Conservation (phyloP, 1,284 basidiomycete genomes). For the Tremellales sp. region DNA sequence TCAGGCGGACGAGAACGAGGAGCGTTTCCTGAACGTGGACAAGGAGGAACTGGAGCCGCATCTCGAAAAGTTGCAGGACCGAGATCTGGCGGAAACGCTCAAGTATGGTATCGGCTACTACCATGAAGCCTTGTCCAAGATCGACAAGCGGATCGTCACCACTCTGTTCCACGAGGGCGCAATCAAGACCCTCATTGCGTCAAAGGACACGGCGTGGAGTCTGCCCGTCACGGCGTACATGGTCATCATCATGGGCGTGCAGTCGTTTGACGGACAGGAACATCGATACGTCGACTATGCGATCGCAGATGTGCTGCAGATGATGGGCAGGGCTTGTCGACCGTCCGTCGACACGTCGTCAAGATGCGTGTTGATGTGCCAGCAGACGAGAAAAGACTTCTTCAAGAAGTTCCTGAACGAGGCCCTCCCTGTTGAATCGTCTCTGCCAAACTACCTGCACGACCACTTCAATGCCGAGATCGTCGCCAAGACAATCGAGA, state of each 20-base stretch:
- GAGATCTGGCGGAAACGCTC: constrained; percentile 72
- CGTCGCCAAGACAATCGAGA: constrained; percentile 96
- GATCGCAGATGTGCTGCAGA: constrained; percentile 94
- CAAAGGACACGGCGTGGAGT: constrained; percentile 95
- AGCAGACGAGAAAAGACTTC: constrained; percentile 93
- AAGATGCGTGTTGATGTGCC: constrained; percentile 92
- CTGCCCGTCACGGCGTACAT: constrained; percentile 90
- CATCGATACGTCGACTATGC: constrained; percentile 98
- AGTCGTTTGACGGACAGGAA: constrained; percentile 91
- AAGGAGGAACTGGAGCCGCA: constrained; percentile 79
- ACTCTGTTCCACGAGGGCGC: constrained; percentile 91
- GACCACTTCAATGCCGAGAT: constrained; percentile 99
- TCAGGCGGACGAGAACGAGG: constrained; percentile 76
- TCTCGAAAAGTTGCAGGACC: constrained; percentile 77
- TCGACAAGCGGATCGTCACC: constrained; percentile 91
- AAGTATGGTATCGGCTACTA: constrained; percentile 92
- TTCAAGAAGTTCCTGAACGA: constrained; percentile 98
- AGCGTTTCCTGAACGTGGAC: constrained; percentile 88
- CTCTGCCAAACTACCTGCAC: constrained; percentile 79
- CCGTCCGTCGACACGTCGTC: constrained; percentile 80
- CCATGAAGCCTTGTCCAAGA: constrained; percentile 86
- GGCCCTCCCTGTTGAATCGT: constrained; percentile 95
- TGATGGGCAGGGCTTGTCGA: constrained; percentile 95
- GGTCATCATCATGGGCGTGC: constrained; percentile 98
- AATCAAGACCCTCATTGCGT: constrained; percentile 90